Evolutionary conservation across 495 filamentous ascomycete genomes (phyloP).

Genomic region (Tirmania nivea): DNA sequence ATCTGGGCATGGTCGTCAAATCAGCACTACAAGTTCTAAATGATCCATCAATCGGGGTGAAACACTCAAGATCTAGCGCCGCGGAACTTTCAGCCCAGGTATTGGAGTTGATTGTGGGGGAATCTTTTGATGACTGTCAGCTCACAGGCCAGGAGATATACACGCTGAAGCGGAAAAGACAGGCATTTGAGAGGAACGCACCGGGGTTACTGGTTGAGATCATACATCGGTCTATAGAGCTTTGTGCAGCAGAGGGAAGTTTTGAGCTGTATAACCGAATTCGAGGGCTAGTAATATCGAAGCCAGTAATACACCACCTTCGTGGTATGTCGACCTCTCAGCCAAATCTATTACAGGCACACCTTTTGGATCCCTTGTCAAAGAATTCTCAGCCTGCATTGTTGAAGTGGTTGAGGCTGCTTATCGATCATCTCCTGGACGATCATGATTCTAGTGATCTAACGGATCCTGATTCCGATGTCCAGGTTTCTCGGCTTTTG

Average conservation of each 20-base stretch:
- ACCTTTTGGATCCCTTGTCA: constrained; percentile 14
- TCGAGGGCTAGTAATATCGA: constrained; percentile 6
- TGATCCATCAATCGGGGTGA: not conserved
- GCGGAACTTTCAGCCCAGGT: constrained; percentile 9
- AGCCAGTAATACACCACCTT: constrained; percentile 3
- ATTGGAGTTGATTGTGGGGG: constrained; percentile 8
- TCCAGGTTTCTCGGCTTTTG: constrained; percentile 15
- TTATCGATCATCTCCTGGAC: constrained; percentile 16
- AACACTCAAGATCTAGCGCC: not conserved
- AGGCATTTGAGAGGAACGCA: constrained; percentile 5
- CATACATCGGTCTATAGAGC: constrained; percentile 5
- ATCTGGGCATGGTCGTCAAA: constrained; percentile 8
- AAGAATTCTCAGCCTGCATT: constrained; percentile 1
- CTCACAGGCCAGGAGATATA: constrained; percentile 11
- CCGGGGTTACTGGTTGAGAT: constrained; percentile 7
- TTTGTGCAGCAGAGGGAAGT: constrained; percentile 4
- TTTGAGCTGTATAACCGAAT: constrained; percentile 5
- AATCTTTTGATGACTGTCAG: not conserved
- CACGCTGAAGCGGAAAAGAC: constrained; percentile 13
- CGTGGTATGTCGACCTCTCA: constrained; percentile 7
- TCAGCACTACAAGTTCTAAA: constrained; percentile 8
- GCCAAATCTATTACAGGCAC: constrained; percentile 7
- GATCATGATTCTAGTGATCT: constrained; percentile 13
- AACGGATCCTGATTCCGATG: constrained; percentile 14
- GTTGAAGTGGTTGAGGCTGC: constrained; percentile 9